Percentiles rank a stretch among this genome's conserved stretches.
These are phyloP conservation scores for Letharia columbiana DNA, from an alignment of 495 filamentous ascomycete species.

Conservation along the genomic window DNA sequence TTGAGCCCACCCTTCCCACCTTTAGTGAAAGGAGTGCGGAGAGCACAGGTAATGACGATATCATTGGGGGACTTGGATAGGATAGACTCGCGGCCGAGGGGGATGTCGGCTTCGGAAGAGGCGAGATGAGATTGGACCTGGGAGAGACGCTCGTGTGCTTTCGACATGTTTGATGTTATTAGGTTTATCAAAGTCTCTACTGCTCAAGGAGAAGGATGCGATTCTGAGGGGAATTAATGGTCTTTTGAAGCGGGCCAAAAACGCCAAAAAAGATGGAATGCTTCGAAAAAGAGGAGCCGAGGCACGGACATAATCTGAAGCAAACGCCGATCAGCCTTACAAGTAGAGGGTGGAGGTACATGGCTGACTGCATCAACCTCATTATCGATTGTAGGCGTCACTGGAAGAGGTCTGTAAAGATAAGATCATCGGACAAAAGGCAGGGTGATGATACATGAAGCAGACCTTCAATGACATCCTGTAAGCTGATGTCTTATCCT, in stretches of 20 bases:
- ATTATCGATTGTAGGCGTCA: neutral
- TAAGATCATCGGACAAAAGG: neutral
- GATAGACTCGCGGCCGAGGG: slow-evolving; percentile 43
- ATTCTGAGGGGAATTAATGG: neutral
- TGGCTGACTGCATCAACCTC: too few species aligned
- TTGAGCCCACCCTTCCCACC: slow-evolving; percentile 92
- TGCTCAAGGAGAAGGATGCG: neutral
- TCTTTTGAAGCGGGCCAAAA: neutral
- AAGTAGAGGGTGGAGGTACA: too few species aligned
- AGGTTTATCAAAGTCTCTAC: neutral
- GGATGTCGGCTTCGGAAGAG: slow-evolving; percentile 31
- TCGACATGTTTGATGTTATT: neutral
- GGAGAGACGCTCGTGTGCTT: slow-evolving; percentile 53
- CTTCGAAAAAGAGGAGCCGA: neutral
- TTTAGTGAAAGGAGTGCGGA: slow-evolving; percentile 86
- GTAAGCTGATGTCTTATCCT: neutral
- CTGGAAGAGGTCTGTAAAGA: neutral
- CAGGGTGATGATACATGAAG: neutral
- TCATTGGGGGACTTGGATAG: slow-evolving; percentile 60
- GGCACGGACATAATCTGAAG: neutral
- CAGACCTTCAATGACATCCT: neutral
- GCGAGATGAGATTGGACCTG: slow-evolving; percentile 57
- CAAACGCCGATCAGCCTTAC: neutral
- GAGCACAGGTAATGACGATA: slow-evolving; percentile 85
- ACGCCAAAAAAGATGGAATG: neutral